Base-by-base conservation (phyloP, 2,329 filamentous ascomycete genomes). In the Scedosporium dehoogii region DNA sequence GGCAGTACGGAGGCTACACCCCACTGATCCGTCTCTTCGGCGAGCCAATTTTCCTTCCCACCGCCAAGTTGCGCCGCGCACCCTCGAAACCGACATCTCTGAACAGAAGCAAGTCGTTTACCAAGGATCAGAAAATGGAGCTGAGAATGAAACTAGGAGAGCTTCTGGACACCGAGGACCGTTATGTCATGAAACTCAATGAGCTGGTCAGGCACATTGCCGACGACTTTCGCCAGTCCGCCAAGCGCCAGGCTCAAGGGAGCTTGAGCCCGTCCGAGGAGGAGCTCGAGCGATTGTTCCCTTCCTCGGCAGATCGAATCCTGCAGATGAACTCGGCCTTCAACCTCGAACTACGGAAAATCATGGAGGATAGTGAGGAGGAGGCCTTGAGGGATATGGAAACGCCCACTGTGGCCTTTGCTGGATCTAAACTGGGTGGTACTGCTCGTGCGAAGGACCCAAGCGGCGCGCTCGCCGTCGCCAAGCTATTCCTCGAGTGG, bases 111-210 rank as follows among this genome's bases (percentile, higher is more conserved):
- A 89, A 87, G 68, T 84, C 87, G 0, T 96, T 97, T 69, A 82
- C 87, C 42, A 87, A 86, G 67, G 86, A 89, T 63, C 91, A 97
- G 70, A 96, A 96, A 70, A 83, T 92, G 67, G 89, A 89, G 60
- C 78, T 97, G 67, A 86, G 92, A 48, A 88, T 92, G 74, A 93
- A 96, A 73, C 87, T 99, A 81, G 87, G 85, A 64, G 94, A 99
- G 73, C 77, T 97, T 64, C 85, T 97, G 41, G 90, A 96, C 69
- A 99, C 94, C 0, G 94, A 99, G 73, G 91, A 94, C 71, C 88
- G 91, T 73, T 99, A 97, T 74, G 91, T 99, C 51, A 82, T 84
- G 68, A 97, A 97, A 73, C 76, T 99, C 63, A 85, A 90, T 65
- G 90, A 94, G 67, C 76, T 99, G 64, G 89, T 96, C 51, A 85